phyloP scores from a whole-genome alignment of 202 grass and related monocot genomes.

The Dendrocalamus latiflorus region DNA sequence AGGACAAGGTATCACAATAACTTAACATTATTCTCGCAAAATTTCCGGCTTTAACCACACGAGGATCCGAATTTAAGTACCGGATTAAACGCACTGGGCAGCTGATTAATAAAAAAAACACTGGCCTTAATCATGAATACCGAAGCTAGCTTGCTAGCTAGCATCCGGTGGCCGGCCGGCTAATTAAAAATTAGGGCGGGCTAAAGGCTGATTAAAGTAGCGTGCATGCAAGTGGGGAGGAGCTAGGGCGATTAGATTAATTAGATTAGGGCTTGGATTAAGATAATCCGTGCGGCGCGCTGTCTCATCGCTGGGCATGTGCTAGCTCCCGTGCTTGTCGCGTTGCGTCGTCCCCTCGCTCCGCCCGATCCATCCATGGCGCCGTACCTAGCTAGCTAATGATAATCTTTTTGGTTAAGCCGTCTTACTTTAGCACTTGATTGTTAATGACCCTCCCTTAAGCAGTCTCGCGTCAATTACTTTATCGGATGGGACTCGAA shows the following conservation, averaged over 20 bases:
- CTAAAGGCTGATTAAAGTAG: slow-evolving; percentile 45
- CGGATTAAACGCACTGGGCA: neutral
- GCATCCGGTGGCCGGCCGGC: slow-evolving; percentile 36
- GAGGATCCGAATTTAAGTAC: slow-evolving; percentile 1
- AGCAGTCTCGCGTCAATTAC: neutral
- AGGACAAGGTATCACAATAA: neutral
- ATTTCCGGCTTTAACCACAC: neutral
- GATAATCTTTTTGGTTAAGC: neutral
- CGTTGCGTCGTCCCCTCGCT: slow-evolving; percentile 20
- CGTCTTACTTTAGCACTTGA: slow-evolving; percentile 41
- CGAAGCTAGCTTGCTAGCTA: neutral
- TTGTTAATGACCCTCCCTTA: slow-evolving; percentile 28
- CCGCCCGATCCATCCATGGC: neutral
- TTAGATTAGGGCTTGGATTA: slow-evolving; percentile 31
- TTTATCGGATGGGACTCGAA: too few species aligned
- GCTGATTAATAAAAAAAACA: neutral
- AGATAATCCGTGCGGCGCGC: slow-evolving; percentile 53
- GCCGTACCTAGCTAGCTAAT: neutral
- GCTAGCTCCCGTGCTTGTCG: slow-evolving; percentile 27
- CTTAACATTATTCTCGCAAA: neutral
- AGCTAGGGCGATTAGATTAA: slow-evolving; percentile 16
- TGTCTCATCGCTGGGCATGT: slow-evolving; percentile 53
- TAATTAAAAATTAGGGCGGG: slow-evolving; percentile 27
- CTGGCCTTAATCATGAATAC: neutral
- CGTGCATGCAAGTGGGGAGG: slow-evolving; percentile 25